Evolutionary conservation across 2,329 filamentous ascomycete genomes (phyloP), one percentile per base, ranked within the genome.

Genomic region (Tolypocladium tropicale): DNA sequence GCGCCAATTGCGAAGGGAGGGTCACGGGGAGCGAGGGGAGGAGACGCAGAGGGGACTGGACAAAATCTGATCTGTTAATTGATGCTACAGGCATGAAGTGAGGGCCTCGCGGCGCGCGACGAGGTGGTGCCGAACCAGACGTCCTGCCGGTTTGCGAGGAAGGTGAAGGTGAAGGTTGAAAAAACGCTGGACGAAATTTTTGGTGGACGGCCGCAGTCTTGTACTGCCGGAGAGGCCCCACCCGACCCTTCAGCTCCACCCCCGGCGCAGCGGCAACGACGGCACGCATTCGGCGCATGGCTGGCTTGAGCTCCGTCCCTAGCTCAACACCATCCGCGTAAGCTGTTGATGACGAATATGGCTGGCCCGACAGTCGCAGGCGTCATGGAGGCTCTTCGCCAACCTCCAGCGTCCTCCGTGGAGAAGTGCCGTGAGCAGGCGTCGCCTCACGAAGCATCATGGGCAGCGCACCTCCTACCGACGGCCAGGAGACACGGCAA

Each of bases 1-100:
- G 88, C 85, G 89, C 89, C 89, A 72, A 56, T 52, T 18, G 41
- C n/a, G 18, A 4, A 53, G 30, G 30, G 30, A 9, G 50, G 23
- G 28, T 66, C 64, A 65, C 63, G 36, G 33, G 23, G 43, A 28
- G 49, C 28, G 37, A n/a, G 52, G 37, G 11, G 37, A 25, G 37
- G 33, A n/a, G 37, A 46, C 41, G 39, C 53, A 52, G 60, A 54
- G 48, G 52, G 1, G 6, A 14, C 6, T n/a, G 1, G 25, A 37
- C 16, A 28, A 32, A 9, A 9, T 23, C n/a, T n/a, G 53, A 51
- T 9, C n/a, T 39, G 28, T 50, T 32, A 10, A 25, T 30, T 48
- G 37, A 32, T 39, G 21, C 46, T 49, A 32, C n/a, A 30, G 25
- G 46, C 25, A 49, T 49, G 3, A 9, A n/a, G 18, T n/a, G 46